Evolutionary conservation across 257 asterid genomes (phyloP), one percentile per base, ranked within the genome.

Genomic region (Leonotis leonurus): DNA sequence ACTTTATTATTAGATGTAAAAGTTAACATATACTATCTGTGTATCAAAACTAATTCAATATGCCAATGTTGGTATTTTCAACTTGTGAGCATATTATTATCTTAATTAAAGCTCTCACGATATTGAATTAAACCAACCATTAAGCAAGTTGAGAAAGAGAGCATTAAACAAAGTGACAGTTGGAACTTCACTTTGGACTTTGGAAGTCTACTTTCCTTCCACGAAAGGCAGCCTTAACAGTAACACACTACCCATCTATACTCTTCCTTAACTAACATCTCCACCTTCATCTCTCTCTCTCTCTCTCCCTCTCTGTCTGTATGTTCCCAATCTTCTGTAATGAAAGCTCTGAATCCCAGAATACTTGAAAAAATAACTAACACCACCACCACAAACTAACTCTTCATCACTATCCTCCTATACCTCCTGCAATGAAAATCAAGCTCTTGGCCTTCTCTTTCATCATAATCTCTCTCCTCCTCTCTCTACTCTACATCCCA

Each of bases 401-500:
- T 29, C 6, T 29, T 27, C 32, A n/a, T 27, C 32, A 27, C 48
- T 17, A 6, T 0, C 2, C 52, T 12, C 36, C 56, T 27, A 58
- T 21, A n/a, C n/a, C 35, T 1, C 8, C 36, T 6, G 33, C 13
- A 70, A 88, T 88, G 96, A 83, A 24, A 51, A 77, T 77, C 76
- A 82, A 83, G 48, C 18, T 79, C 74, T 78, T 79, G 48, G 56
- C 70, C 61, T 65, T 84, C 68, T 82, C 83, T 0, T 75, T 84
- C 78, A 66, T 83, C 24, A 64, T 80, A 53, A 75, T 84, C 65
- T 80, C 77, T 56, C 80, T 89, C 57, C 32, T 86, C 57, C 32
- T 86, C 64, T 86, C 86, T 54, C 32, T 86, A 54, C 32, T 86
- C 64, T 86, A 81, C 84, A 73, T 71, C 8, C 85, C 90, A 56